Conservation (phyloP, 1,284 basidiomycete genomes). For the Pseudomicrostroma phylloplanum region DNA sequence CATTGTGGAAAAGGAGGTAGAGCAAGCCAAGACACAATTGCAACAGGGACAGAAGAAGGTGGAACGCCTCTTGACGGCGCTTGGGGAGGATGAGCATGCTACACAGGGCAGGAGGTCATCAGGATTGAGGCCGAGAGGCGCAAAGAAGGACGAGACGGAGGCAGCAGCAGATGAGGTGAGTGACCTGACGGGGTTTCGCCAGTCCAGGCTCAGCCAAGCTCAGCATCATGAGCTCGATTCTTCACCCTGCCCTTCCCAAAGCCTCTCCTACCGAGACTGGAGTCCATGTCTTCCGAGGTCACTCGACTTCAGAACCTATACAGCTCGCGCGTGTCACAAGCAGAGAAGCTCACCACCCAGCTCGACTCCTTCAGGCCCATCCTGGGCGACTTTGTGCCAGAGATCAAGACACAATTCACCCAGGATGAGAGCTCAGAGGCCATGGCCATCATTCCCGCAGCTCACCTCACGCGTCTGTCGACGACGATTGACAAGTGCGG, state of each 20-base stretch:
- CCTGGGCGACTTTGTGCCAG: constrained; percentile 25
- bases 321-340: constrained; percentile 19
- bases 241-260: neutral
- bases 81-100: constrained; percentile 1
- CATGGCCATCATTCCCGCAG: neutral
- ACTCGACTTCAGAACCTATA: constrained; percentile 23
- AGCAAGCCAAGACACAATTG: constrained; percentile 26
- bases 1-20: constrained; percentile 31
- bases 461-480: constrained; percentile 10
- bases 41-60: constrained; percentile 9
- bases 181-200: constrained; percentile 6
- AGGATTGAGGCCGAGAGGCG: neutral
- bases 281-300: constrained; percentile 20
- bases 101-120: neutral
- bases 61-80: constrained; percentile 12
- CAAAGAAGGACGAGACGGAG: neutral
- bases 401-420: neutral
- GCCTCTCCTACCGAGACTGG: constrained; percentile 27
- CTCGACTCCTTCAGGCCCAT: constrained; percentile 26
- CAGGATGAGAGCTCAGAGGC: neutral
- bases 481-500: constrained; percentile 7
- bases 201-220: neutral
- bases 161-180: neutral
- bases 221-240: neutral
- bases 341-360: constrained; percentile 20